phyloP scores from a whole-genome alignment of 768 basidiomycete genomes.

The Termitomyces sp. region DNA sequence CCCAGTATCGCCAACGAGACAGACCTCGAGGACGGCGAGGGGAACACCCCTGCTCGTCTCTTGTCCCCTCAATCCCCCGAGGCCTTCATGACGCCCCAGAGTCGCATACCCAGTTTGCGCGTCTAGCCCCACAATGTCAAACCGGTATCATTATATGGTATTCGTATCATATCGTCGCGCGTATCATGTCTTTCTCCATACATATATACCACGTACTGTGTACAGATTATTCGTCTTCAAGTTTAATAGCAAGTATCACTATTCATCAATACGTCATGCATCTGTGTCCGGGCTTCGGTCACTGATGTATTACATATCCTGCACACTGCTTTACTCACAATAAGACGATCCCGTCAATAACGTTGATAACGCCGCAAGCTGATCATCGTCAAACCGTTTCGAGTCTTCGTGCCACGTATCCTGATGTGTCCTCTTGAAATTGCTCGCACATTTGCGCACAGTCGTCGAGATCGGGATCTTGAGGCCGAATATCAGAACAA shows the following conservation, averaged over 20 bases:
- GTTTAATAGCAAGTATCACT: constrained; percentile 1
- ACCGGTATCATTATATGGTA: background rate
- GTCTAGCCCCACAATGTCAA: constrained; percentile 22
- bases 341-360: constrained; percentile 82
- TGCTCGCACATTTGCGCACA: constrained; percentile 73
- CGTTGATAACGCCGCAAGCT: constrained; percentile 76
- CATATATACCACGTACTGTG: constrained; percentile 14
- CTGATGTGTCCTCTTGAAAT: constrained; percentile 78
- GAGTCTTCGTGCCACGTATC: constrained; percentile 91
- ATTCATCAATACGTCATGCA: constrained; percentile 8
- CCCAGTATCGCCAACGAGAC: constrained; percentile 39
- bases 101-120: constrained; percentile 33
- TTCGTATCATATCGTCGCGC: constrained; percentile 1
- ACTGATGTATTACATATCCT: background rate
- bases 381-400: constrained; percentile 81
- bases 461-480: constrained; percentile 82
- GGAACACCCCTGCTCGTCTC: constrained; percentile 18
- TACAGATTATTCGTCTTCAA: constrained; percentile 8
- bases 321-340: constrained; percentile 37
- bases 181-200: background rate
- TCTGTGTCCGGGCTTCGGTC: constrained; percentile 9
- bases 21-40: constrained; percentile 38
- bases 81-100: constrained; percentile 26
- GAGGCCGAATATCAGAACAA: background rate
- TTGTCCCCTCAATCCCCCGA: constrained; percentile 20